A percentile compares a stretch with the other conserved stretches of the same genome.
phyloP scores from a whole-genome alignment of 495 filamentous ascomycete species.

The Wilcoxina mikolae region DNA sequence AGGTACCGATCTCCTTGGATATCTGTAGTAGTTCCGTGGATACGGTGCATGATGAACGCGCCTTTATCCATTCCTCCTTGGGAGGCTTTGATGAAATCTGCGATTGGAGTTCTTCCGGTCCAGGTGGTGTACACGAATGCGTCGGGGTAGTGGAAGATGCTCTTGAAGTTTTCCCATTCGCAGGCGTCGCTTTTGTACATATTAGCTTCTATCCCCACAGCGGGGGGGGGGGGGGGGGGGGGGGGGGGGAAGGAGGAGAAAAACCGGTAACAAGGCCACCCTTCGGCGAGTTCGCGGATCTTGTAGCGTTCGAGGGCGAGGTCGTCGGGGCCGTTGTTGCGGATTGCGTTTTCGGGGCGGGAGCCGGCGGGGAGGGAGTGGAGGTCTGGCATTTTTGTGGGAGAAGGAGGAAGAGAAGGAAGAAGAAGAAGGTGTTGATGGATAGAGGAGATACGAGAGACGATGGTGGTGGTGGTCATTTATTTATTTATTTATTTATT shows the following conservation, averaged over 20 bases:
- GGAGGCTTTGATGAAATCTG: slow-evolving; percentile 45
- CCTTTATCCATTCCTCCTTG: slow-evolving; percentile 45
- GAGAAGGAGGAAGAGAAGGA: not conserved
- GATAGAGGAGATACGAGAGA: too few species aligned
- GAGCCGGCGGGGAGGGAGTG: slow-evolving; percentile 15
- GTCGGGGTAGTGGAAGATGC: slow-evolving; percentile 41
- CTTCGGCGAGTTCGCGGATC: slow-evolving; percentile 49
- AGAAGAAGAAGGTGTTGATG: too few species aligned
- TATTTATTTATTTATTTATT: too few species aligned
- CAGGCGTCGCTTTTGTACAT: slow-evolving; percentile 35
- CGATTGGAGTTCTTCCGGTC: slow-evolving; percentile 39
- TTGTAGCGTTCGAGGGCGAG: slow-evolving; percentile 40
- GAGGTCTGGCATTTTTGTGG: slow-evolving; percentile 10
- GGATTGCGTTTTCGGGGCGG: slow-evolving; percentile 33
- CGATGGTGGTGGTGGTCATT: too few species aligned
- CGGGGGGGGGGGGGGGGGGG: not conserved
- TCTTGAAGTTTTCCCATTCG: slow-evolving; percentile 51
- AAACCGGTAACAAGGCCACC: slow-evolving; percentile 48
- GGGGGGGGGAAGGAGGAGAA: not conserved
- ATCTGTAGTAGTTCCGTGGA: slow-evolving; percentile 45
- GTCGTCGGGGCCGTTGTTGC: slow-evolving; percentile 40
- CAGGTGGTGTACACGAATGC: slow-evolving; percentile 51
- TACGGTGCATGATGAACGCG: slow-evolving; percentile 54
- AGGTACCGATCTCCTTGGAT: slow-evolving; percentile 31
- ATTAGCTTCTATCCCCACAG: not conserved